Conservation (phyloP, 257 asterid genomes). For the Gentiana straminea region DNA sequence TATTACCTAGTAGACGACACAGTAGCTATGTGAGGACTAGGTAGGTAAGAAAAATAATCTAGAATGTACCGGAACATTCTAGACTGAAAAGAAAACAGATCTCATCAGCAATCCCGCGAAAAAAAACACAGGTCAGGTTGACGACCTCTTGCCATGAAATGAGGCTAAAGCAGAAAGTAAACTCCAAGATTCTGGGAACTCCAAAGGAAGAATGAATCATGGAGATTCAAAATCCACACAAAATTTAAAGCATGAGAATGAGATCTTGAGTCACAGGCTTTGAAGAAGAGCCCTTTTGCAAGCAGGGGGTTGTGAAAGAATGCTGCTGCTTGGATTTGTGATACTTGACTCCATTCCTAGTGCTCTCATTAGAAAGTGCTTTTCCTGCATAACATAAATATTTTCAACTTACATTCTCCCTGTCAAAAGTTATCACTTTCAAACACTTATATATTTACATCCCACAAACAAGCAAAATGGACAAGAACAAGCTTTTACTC, state of each 20-base stretch:
- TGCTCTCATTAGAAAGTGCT: slow-evolving; percentile 79
- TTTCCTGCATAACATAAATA: slow-evolving; percentile 63
- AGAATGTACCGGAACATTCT: slow-evolving; percentile 69
- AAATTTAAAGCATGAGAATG: slow-evolving; percentile 15
- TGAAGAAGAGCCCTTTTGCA: slow-evolving; percentile 99
- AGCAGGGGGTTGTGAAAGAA: slow-evolving; percentile 63
- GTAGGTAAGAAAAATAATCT: slow-evolving; percentile 24
- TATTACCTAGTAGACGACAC: slow-evolving; percentile 19
- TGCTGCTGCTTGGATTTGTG: slow-evolving; percentile 29
- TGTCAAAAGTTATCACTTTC: neutral
- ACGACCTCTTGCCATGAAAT: slow-evolving; percentile 52
- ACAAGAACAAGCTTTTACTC: too few relatives aligned
- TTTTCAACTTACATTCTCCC: neutral
- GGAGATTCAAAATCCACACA: slow-evolving; percentile 25
- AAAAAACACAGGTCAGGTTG: slow-evolving; percentile 61
- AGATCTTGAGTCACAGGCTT: slow-evolving; percentile 52
- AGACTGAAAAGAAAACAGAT: slow-evolving; percentile 50
- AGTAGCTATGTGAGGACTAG: slow-evolving; percentile 29
- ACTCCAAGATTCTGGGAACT: slow-evolving; percentile 29
- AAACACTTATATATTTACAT: too few relatives aligned
- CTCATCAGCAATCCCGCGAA: slow-evolving; percentile 58
- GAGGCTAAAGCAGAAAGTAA: slow-evolving; percentile 19
- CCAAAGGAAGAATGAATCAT: slow-evolving; percentile 15
- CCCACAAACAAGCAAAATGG: too few relatives aligned
- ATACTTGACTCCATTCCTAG: slow-evolving; percentile 77